Base-by-base conservation (phyloP, 2,329 filamentous ascomycete genomes). In the Domatiomyces globalis region DNA sequence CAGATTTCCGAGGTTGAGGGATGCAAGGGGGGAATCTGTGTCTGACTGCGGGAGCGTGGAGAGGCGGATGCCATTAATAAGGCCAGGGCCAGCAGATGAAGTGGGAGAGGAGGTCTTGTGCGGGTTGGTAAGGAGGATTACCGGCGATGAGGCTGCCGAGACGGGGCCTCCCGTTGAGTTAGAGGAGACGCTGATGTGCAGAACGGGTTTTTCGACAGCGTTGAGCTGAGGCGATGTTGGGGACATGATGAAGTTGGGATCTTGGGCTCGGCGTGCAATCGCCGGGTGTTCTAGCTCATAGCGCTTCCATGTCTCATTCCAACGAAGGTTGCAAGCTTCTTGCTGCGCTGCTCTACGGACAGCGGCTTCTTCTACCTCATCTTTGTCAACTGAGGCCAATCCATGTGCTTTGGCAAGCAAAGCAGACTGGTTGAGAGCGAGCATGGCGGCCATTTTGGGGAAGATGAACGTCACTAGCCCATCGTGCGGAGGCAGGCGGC, bases 201-300 rank as follows among this genome's bases (percentile, higher is more conserved):
- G 62, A 2, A 67, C 63, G 2, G 54, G 55, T 22, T 54, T 55
- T 6, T 54, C 8, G 9, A 15, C 15, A 29, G 33, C 8, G 46
- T 17, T 42, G 50, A 20, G 9, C 20, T 18, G n/a, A 27, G 25
- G 18, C 7, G 52, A 54, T 10, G 44, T 45, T 45, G 52, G 52
- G 10, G 52, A 54, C 20, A 45, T 54, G 17, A 49, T 46, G 43
- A 54, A 54, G 46, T 52, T 43, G 19, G 50, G 50, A 20, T 44
- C 33, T 48, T 47, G 36, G 43, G 55, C 50, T n/a, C 49, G 54
- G 62, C 63, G 19, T 57, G 61, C 64, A 2, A 73, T 58, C 1
- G 69, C 69, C 7, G 71, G 71, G 52, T 74, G 71, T 39, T 69
- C 65, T 9, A 75, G 63, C 54, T 73, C 70, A 57, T 74, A 74